These are phyloP conservation scores for Paecilomyces sp. DNA, from an alignment of 2,329 filamentous ascomycete species.

Conservation along the genomic window DNA sequence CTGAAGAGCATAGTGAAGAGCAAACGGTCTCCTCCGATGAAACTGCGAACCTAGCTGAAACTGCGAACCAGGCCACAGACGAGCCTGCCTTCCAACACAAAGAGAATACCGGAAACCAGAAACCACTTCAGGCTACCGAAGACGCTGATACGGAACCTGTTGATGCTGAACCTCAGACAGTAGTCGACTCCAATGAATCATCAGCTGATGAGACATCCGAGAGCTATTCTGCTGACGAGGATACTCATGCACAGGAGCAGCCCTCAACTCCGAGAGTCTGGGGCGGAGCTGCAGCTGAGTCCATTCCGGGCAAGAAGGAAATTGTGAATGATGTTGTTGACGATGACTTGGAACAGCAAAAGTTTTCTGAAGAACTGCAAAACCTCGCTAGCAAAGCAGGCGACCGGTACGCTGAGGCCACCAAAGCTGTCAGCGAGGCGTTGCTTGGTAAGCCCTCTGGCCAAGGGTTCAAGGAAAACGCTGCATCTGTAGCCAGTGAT, in stretches of 20 bases:
- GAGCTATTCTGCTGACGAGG: constrained; percentile 4
- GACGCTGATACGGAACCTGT: not conserved
- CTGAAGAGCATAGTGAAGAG: constrained; percentile 4
- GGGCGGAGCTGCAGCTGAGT: constrained; percentile 48
- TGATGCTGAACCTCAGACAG: not conserved
- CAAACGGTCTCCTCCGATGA: not conserved
- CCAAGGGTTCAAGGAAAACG: too few species aligned
- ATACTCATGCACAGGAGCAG: constrained; percentile 9
- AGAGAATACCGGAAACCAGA: not conserved
- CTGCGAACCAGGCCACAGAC: not conserved
- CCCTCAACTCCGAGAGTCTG: constrained; percentile 44
- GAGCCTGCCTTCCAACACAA: not conserved
- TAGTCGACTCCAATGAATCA: not conserved
- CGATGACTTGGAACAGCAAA: constrained; percentile 34
- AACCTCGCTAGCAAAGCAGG: constrained; percentile 46
- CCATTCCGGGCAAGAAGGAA: constrained; percentile 39
- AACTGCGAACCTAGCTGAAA: not conserved
- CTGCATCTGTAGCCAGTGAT: too few species aligned
- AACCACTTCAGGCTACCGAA: constrained; percentile 3
- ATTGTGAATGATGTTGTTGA: constrained; percentile 46
- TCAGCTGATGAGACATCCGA: not conserved
- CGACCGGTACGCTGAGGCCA: constrained; percentile 47
- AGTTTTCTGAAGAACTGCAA: constrained; percentile 46
- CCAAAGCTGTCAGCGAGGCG: constrained; percentile 24
- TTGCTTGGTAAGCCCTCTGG: too few species aligned